A percentile compares a stretch with the other conserved stretches of the same genome.
Conservation (phyloP, 495 filamentous ascomycete species). For the Tuber microsphaerosporum region DNA sequence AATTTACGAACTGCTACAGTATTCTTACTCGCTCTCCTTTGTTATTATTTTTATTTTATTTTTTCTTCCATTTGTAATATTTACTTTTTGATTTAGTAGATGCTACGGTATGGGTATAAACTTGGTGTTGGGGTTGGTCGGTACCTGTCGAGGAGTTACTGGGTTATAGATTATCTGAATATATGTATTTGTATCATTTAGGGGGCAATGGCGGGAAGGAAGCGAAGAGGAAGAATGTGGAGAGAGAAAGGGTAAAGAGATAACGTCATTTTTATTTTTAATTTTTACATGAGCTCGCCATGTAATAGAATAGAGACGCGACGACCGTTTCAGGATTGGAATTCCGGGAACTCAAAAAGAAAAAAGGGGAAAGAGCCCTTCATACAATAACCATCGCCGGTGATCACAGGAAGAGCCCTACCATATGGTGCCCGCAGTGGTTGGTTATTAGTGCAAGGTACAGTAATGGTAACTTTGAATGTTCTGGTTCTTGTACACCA, state of each 20-base stretch:
- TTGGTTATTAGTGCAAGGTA: neutral
- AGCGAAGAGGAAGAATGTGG: neutral
- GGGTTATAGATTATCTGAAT: conserved; percentile 41
- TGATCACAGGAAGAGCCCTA: neutral
- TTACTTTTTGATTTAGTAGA: conserved; percentile 34
- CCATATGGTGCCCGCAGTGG: neutral
- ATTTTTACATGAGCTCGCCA: neutral
- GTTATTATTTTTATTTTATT: conserved; percentile 24
- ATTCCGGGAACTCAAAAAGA: neutral
- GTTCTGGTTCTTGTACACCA: neutral
- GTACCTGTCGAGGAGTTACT: conserved; percentile 41
- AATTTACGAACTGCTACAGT: conserved; percentile 8
- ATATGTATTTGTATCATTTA: conserved; percentile 38
- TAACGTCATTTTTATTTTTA: neutral
- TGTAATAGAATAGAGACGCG: neutral
- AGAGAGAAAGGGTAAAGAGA: neutral
- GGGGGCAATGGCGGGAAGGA: conserved; percentile 8
- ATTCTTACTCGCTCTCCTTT: conserved; percentile 35
- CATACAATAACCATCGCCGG: neutral
- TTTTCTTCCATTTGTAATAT: conserved; percentile 11
- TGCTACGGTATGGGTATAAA: conserved; percentile 38
- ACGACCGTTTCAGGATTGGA: neutral
- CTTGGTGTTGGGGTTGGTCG: conserved; percentile 40
- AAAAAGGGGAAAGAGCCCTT: neutral
- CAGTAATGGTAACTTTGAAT: neutral